Conservation (phyloP, 2,329 filamentous ascomycete genomes). For the Catunica adiposa region DNA sequence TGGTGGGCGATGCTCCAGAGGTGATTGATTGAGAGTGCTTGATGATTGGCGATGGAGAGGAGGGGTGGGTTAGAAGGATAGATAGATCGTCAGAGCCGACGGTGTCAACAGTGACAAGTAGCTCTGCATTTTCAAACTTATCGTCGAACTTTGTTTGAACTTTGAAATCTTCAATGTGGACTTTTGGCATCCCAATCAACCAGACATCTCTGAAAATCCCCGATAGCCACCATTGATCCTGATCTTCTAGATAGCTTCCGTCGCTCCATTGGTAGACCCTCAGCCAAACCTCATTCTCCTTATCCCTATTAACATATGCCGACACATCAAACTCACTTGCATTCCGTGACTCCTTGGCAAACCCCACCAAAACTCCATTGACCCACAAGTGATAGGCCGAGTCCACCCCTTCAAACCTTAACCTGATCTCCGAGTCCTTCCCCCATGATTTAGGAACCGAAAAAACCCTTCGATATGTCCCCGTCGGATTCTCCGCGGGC, state of each 20-base stretch:
- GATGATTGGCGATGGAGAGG: background rate
- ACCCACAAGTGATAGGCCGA: slow-evolving; percentile 55
- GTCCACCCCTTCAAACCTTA: slow-evolving; percentile 62
- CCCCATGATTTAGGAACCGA: slow-evolving; percentile 36
- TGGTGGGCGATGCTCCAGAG: background rate
- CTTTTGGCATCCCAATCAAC: slow-evolving; percentile 42
- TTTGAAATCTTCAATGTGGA: slow-evolving; percentile 38
- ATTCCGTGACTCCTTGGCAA: slow-evolving; percentile 56
- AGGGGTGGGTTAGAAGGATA: background rate
- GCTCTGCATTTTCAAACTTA: slow-evolving; percentile 22
- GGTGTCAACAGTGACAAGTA: slow-evolving; percentile 30
- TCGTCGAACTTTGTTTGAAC: slow-evolving; percentile 36
- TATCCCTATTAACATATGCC: slow-evolving; percentile 25
- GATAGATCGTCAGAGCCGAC: slow-evolving; percentile 16
- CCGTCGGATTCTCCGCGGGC: slow-evolving; percentile 46
- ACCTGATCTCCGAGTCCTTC: slow-evolving; percentile 34
- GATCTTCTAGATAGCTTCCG: slow-evolving; percentile 56
- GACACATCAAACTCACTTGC: slow-evolving; percentile 59
- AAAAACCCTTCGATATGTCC: slow-evolving; percentile 38
- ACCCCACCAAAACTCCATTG: slow-evolving; percentile 51
- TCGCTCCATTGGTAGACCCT: slow-evolving; percentile 58
- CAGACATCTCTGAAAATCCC: slow-evolving; percentile 55
- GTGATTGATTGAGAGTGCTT: background rate
- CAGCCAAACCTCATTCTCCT: slow-evolving; percentile 42
- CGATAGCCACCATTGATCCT: slow-evolving; percentile 53